Base-by-base conservation (phyloP, 495 filamentous ascomycete species). In the Neurospora sp. region DNA sequence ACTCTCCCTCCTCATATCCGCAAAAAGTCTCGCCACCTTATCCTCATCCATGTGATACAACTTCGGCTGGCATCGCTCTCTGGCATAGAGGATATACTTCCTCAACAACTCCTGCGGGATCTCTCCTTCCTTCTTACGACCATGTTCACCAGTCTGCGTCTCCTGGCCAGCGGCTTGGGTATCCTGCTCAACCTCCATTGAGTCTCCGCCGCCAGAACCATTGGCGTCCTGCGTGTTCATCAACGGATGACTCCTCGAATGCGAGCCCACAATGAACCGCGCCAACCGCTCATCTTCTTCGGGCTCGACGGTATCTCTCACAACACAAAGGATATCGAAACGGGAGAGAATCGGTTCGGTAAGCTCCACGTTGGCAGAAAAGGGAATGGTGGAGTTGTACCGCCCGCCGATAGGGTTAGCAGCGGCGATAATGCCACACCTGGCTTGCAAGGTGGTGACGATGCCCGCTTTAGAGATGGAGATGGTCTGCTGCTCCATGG, bases 401-500 rank as follows among this genome's bases (percentile, higher is more conserved):
- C 96, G 91, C 39, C 96, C 96, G 44, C 96, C 96, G 75, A 95
- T 92, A 8, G 96, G 96, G 83, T 99, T 99, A 74, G 96, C 96
- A 18, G 96, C 96, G 5, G 96, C 96, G 74, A 99, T 92, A 74
- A 99, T 96, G 20, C 94, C 93, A 81, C 96, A 99, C 70, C 96
- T 91, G n/a, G 96, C 96, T 80, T 99, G 96, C 4, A 99, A 86
- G 1, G 96, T 98, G 0, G 96, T 98, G 31, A 99, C 96, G 73
- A 99, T 99, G 80, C 96, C 96, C 8, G 96, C 96, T 82, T 99
- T 99, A 73, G 94, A 97, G 82, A 99, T 98, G 71, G 96, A 99
- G 76, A 99, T 99, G n/a, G 96, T 98, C 81, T 99, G 96, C 82
- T 99, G 96, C 82, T 99, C 96, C 96, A 99, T 99, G 73, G 96